These are phyloP conservation scores for Zymoseptoria tritici DNA, from an alignment of 2,329 filamentous ascomycete species.

Conservation along the genomic window DNA sequence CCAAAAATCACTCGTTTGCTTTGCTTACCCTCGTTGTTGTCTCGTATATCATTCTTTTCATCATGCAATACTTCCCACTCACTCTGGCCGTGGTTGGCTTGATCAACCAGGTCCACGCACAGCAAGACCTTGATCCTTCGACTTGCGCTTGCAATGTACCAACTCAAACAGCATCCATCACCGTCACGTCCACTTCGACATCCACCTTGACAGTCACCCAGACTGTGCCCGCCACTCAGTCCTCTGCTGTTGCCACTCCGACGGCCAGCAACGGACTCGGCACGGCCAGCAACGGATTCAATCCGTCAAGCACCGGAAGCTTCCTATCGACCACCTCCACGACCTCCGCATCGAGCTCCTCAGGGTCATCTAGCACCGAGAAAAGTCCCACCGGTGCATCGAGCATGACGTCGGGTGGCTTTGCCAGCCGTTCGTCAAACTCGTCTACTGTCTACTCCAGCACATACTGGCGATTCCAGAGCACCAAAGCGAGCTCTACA, in stretches of 20 bases:
- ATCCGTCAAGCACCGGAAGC: background rate
- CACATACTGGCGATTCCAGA: no score
- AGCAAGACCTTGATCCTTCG: conserved; percentile 42
- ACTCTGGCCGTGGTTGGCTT: conserved; percentile 38
- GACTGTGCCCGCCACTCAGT: background rate
- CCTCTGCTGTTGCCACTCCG: background rate
- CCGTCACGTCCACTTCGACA: no score
- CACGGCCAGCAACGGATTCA: background rate
- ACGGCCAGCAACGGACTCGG: background rate
- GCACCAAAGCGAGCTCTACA: no score
- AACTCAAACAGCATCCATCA: conserved; percentile 15
- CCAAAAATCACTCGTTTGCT: background rate
- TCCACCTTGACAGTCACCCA: conserved; percentile 2
- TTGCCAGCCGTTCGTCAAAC: background rate
- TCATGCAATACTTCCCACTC: background rate
- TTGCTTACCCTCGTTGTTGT: no score
- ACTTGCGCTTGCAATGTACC: conserved; percentile 11
- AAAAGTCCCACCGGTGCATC: background rate
- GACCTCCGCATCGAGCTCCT: background rate
- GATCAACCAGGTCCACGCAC: conserved; percentile 39
- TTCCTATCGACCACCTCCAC: background rate
- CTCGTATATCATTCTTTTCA: background rate
- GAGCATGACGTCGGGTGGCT: background rate
- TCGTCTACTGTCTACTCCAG: background rate
- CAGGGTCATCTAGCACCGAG: background rate